Conservation (phyloP, 768 basidiomycete genomes). For the Boletellus ananas region DNA sequence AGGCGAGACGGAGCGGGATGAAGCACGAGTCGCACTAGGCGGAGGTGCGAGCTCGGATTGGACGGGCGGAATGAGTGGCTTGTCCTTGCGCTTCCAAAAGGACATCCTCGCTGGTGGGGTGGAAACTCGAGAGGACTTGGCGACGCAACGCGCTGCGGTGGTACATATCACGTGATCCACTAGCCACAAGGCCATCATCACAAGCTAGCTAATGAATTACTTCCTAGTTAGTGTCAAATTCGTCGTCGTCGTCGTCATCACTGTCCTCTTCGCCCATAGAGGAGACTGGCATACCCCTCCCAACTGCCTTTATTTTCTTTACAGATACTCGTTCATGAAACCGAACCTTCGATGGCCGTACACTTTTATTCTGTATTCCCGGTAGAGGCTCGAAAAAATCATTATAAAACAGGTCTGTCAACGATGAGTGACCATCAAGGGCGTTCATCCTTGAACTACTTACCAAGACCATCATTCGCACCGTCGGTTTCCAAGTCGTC, state of each 20-base stretch:
- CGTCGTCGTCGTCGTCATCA: constrained; percentile 39
- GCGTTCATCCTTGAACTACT: constrained; percentile 13
- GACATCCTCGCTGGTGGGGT: constrained; percentile 17
- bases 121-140: no score
- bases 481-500: constrained; percentile 43
- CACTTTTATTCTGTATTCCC: constrained; percentile 13
- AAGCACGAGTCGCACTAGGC: constrained; percentile 24
- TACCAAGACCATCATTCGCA: constrained; percentile 40
- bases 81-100: constrained; percentile 62
- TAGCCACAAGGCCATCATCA: no score
- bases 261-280: constrained; percentile 33
- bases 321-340: constrained; percentile 81
- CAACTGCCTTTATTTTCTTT: constrained; percentile 72
- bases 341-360: constrained; percentile 49
- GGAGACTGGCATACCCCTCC: constrained; percentile 57
- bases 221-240: constrained; percentile 27
- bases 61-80: constrained; percentile 66
- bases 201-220: no score
- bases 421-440: background rate
- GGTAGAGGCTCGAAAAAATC: constrained; percentile 79
- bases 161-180: no score
- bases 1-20: constrained; percentile 35
- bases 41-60: constrained; percentile 31
- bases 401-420: constrained; percentile 60
- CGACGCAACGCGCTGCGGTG: no score